Percentiles rank a stretch among this genome's conserved stretches.
phyloP scores from a whole-genome alignment of 441 rosid species.

The Aquilaria agallochum region DNA sequence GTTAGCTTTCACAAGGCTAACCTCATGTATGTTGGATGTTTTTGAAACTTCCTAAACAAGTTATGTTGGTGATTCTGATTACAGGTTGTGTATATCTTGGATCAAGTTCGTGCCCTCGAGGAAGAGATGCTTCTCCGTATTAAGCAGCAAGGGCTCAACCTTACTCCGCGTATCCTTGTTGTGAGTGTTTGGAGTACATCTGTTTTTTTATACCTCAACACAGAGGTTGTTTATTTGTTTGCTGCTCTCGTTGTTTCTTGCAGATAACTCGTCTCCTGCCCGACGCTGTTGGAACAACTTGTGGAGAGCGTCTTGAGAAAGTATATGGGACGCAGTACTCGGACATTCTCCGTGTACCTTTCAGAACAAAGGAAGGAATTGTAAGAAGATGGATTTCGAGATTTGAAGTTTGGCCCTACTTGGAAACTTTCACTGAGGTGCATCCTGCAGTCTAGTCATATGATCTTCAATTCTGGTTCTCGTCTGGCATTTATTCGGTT shows the following conservation, averaged over 20 bases:
- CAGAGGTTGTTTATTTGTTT: background rate
- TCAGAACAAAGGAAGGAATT: slow-evolving; percentile 76
- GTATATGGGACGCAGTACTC: slow-evolving; percentile 74
- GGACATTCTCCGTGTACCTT: slow-evolving; percentile 92
- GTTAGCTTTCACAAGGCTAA: slow-evolving; percentile 27
- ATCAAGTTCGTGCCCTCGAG: slow-evolving; percentile 96
- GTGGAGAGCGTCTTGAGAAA: slow-evolving; percentile 92
- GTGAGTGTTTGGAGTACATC: slow-evolving; percentile 31
- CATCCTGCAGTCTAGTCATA: background rate
- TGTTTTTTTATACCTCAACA: too few relatives aligned
- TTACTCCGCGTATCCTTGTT: slow-evolving; percentile 87
- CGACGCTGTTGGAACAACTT: slow-evolving; percentile 95
- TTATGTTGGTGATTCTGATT: slow-evolving; percentile 1
- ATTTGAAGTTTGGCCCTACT: slow-evolving; percentile 98
- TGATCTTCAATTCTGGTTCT: background rate
- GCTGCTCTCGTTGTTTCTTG: slow-evolving; percentile 12
- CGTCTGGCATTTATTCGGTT: slow-evolving; percentile 1
- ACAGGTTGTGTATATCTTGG: slow-evolving; percentile 93
- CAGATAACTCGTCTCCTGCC: slow-evolving; percentile 93
- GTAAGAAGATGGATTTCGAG: slow-evolving; percentile 95
- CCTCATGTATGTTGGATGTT: too few relatives aligned
- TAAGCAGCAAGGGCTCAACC: slow-evolving; percentile 88
- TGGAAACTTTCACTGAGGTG: slow-evolving; percentile 95
- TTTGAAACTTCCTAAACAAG: too few relatives aligned
- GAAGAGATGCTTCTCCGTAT: slow-evolving; percentile 86